Evolutionary conservation across 176 grass and related monocot genomes (phyloP), one percentile per base, ranked within the genome.

Genomic region (Lolium rigidum): DNA sequence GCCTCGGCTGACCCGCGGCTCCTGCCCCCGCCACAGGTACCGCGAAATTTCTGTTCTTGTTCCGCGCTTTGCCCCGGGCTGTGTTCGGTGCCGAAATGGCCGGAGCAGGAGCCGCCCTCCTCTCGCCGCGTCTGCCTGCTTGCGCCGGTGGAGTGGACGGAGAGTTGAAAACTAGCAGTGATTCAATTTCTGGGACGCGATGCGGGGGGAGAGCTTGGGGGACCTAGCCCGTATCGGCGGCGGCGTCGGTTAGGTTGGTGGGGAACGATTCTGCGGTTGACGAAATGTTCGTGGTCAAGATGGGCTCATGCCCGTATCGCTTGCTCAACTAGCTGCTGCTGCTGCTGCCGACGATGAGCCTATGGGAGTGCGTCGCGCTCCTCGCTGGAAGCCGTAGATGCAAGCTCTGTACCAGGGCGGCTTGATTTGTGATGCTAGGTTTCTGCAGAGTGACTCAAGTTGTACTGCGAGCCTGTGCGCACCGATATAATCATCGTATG

Each of bases 21-120:
- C 31, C 74, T 55, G 10, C 26, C 11, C 35, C 46, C 52, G 2
- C 48, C 9, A 78, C 74, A 57, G 83, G 74, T 86, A 70, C 38
- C 1, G 22, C 22, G 9, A 86, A 52, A 70, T 70, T 79, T 50
- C 14, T 2, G 0, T 3, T 79, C 78, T 55, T 35, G 3, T 28
- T 4, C 10, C 7, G 21, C 26, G 14, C 74, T 44, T 24, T 13
- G 13, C 73, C 74, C 5, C 0, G 2, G 9, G 7, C 31, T 9
- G 74, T 43, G 73, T 41, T 63, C 22, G 83, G 18, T 25, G 47
- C 48, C 28, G 31, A 70, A 79, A 78, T 67, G 61, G 35, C 74
- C 12, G 7, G 48, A 25, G 38, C 39, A 43, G 59, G 83, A 15
- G 43, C 17, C 17, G n/a, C 13, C 59, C 25, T 65, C 25, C 83